Evolutionary conservation across 2,329 filamentous ascomycete genomes (phyloP).

Genomic region (Penicillium brevicompactum): DNA sequence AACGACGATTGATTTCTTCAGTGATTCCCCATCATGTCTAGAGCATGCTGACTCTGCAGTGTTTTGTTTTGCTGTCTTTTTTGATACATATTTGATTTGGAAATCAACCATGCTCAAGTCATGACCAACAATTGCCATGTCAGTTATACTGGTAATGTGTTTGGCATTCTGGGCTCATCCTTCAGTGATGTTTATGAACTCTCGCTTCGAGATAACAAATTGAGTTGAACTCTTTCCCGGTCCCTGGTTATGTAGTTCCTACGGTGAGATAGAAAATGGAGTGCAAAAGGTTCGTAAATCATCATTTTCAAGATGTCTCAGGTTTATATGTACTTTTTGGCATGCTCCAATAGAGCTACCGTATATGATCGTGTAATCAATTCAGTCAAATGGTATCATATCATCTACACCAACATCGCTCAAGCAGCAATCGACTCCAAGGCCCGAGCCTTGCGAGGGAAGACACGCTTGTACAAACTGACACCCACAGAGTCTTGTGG

Average conservation of each 20-base stretch:
- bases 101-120: slow-evolving; percentile 5
- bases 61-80: slow-evolving; percentile 10
- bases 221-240: neutral
- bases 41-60: slow-evolving; percentile 14
- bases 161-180: neutral
- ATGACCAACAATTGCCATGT: neutral
- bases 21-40: slow-evolving; percentile 27
- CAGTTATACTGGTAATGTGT: neutral
- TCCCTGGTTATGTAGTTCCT: neutral
- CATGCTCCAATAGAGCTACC: slow-evolving; percentile 8
- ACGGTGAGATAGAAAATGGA: neutral
- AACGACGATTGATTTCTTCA: slow-evolving; percentile 22
- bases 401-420: slow-evolving; percentile 22
- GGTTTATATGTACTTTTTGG: slow-evolving; percentile 33
- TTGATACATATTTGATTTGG: slow-evolving; percentile 3
- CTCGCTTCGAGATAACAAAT: neutral
- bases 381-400: slow-evolving; percentile 34
- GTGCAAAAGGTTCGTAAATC: slow-evolving; percentile 31
- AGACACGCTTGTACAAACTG: slow-evolving; percentile 83
- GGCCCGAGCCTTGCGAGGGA: slow-evolving; percentile 68
- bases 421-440: slow-evolving; percentile 42
- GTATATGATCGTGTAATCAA: slow-evolving; percentile 17
- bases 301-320: slow-evolving; percentile 28
- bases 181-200: neutral
- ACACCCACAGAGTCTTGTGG: slow-evolving; percentile 92